phyloP scores from a whole-genome alignment of 1,284 basidiomycete genomes.

The Boletus coffeatus region DNA sequence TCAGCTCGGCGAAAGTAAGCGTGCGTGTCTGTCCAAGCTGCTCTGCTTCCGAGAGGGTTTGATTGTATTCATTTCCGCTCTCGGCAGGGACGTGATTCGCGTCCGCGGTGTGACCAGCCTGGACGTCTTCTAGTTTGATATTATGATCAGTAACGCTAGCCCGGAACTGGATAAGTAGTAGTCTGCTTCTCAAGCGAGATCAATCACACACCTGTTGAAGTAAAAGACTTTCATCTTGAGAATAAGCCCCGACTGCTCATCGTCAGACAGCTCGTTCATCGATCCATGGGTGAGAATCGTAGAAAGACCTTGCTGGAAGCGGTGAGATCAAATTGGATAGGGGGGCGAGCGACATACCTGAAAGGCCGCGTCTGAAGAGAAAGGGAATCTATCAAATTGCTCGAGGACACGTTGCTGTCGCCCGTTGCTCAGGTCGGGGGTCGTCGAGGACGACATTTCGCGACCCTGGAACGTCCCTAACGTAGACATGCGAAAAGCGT shows the following conservation, averaged over 20 bases:
- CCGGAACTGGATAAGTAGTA: slow-evolving; percentile 5
- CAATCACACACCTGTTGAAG: slow-evolving; percentile 54
- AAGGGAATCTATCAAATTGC: slow-evolving; percentile 42
- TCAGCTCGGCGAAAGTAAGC: slow-evolving; percentile 61
- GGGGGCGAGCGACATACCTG: slow-evolving; percentile 39
- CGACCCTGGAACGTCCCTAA: slow-evolving; percentile 11
- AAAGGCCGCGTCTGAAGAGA: slow-evolving; percentile 51
- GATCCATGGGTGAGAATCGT: slow-evolving; percentile 42
- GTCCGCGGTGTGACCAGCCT: slow-evolving; percentile 10
- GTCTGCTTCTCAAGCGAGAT: slow-evolving; percentile 3
- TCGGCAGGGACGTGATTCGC: slow-evolving; percentile 6
- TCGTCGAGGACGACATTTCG: slow-evolving; percentile 5
- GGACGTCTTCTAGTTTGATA: slow-evolving; percentile 22
- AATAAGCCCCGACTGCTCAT: slow-evolving; percentile 43
- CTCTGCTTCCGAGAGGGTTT: slow-evolving; percentile 3
- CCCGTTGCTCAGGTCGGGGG: slow-evolving; percentile 7
- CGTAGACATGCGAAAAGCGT: slow-evolving; percentile 13
- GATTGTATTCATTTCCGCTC: slow-evolving; percentile 21
- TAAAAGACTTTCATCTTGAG: slow-evolving; percentile 60
- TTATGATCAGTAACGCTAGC: slow-evolving; percentile 33
- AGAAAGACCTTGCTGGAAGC: slow-evolving; percentile 53
- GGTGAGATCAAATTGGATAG: neutral
- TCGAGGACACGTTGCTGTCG: slow-evolving; percentile 25
- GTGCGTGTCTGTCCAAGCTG: slow-evolving; percentile 34
- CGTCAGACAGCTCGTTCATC: slow-evolving; percentile 34